Percentiles rank a stretch among this genome's conserved stretches.
Evolutionary conservation across 441 rosid species (phyloP).

Genomic region (Adansonia gregorii): DNA sequence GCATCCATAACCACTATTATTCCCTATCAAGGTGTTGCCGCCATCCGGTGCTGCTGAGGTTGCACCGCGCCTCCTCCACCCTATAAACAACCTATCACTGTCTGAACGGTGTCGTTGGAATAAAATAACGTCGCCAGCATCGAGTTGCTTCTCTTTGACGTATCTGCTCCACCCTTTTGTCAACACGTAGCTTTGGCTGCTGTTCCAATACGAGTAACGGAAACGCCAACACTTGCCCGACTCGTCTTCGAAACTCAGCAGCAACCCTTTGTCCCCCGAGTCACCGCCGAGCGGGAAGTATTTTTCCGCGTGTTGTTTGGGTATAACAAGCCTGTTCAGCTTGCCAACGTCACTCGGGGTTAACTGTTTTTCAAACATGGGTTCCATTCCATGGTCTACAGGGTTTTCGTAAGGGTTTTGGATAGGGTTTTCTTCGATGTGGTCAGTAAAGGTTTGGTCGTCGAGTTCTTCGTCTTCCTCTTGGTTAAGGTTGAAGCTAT

Average conservation of each 20-base stretch:
- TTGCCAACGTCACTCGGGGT: slow-evolving; percentile 98
- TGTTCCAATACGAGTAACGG: slow-evolving; percentile 96
- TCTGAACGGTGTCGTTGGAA: slow-evolving; percentile 74
- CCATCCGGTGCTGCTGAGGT: slow-evolving; percentile 27
- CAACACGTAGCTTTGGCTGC: slow-evolving; percentile 93
- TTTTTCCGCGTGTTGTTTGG: slow-evolving; percentile 93
- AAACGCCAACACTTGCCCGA: slow-evolving; percentile 86
- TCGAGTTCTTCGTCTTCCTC: slow-evolving; percentile 42
- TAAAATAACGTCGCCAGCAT: slow-evolving; percentile 83
- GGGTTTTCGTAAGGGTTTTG: not conserved
- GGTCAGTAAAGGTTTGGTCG: slow-evolving; percentile 3
- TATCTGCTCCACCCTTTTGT: slow-evolving; percentile 98
- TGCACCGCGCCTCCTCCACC: slow-evolving; percentile 70
- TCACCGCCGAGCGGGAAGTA: slow-evolving; percentile 72
- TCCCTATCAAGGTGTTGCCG: slow-evolving; percentile 5
- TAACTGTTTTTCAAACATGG: slow-evolving; percentile 82
- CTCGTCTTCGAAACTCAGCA: slow-evolving; percentile 88
- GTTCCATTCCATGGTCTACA: slow-evolving; percentile 40
- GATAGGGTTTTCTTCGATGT: not conserved
- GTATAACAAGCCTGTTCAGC: slow-evolving; percentile 93
- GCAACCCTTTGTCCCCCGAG: slow-evolving; percentile 64
- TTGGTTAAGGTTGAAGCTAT: slow-evolving; percentile 45
- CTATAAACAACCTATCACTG: slow-evolving; percentile 65
- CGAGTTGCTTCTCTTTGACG: slow-evolving; percentile 89
- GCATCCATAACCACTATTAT: not conserved